Conservation (phyloP, 2,329 filamentous ascomycete species). For the Penicillium sp. region DNA sequence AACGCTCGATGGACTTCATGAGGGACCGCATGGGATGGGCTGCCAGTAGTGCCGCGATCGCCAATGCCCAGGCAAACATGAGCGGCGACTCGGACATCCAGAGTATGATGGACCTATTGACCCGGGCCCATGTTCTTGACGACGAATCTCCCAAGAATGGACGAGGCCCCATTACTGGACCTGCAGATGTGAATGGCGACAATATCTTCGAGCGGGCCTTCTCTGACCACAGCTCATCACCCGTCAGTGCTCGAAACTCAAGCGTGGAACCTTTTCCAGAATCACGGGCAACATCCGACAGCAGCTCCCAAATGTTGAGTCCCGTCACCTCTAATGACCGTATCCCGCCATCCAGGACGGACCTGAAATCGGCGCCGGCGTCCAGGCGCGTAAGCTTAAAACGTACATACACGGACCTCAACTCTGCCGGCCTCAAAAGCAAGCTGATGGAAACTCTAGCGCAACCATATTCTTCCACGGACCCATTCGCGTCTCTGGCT, state of each 20-base stretch:
- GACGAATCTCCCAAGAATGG: conserved; percentile 49
- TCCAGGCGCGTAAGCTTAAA: conserved; percentile 71
- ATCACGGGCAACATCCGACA: conserved; percentile 17
- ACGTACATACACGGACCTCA: conserved; percentile 83
- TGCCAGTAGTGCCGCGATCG: conserved; percentile 71
- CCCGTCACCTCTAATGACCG: conserved; percentile 32
- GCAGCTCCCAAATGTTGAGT: conserved; percentile 29
- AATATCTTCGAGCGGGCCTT: conserved; percentile 89
- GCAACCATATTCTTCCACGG: conserved; percentile 70
- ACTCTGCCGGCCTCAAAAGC: conserved; percentile 71
- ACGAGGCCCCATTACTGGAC: conserved; percentile 74
- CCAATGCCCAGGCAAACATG: conserved; percentile 78
- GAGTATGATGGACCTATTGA: conserved; percentile 84
- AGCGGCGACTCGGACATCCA: conserved; percentile 84
- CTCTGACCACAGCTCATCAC: conserved; percentile 40
- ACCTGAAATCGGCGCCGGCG: conserved; percentile 47
- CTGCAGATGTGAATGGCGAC: conserved; percentile 68
- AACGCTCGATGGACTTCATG: conserved; percentile 95
- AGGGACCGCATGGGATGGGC: conserved; percentile 85
- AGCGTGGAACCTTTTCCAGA: conserved; percentile 21
- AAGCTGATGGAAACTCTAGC: conserved; percentile 83
- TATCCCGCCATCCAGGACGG: conserved; percentile 31
- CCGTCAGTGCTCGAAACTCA: conserved; percentile 20
- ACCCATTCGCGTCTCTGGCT: conserved; percentile 42
- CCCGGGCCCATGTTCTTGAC: conserved; percentile 75